A percentile compares a stretch with the other conserved stretches of the same genome.
These are phyloP conservation scores for Sonneratia caseolaris DNA, from an alignment of 345 rosid species.

Conservation along the genomic window DNA sequence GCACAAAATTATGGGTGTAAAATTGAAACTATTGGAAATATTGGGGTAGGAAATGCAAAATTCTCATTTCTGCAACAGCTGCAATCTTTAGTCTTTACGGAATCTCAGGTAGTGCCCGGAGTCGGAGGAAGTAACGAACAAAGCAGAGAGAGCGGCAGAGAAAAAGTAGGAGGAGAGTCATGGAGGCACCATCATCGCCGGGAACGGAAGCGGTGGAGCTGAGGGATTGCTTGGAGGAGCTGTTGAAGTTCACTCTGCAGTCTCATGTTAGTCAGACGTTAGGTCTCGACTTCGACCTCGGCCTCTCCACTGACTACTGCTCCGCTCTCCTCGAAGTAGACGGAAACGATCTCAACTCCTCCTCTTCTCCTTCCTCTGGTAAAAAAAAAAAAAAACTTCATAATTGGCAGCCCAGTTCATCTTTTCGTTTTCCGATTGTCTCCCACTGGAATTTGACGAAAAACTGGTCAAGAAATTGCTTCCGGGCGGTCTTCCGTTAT, in stretches of 20 bases:
- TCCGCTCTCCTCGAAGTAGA: slow-evolving; percentile 16
- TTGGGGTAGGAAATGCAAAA: too few relatives aligned
- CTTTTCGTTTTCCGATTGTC: not conserved
- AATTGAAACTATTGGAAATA: too few relatives aligned
- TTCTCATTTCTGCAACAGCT: too few relatives aligned
- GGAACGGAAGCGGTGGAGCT: slow-evolving; percentile 11
- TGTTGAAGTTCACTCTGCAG: slow-evolving; percentile 20
- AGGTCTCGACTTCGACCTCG: slow-evolving; percentile 11
- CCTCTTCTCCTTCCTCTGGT: slow-evolving; percentile 2
- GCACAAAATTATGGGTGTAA: too few relatives aligned
- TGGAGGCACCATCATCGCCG: slow-evolving; percentile 15
- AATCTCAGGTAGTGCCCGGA: not conserved
- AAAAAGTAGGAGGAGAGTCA: not conserved
- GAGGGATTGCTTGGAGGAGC: slow-evolving; percentile 17
- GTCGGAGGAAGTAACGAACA: not conserved
- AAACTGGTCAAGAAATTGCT: not conserved
- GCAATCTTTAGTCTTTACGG: too few relatives aligned
- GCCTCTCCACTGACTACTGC: slow-evolving; percentile 20
- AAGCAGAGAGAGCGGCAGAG: not conserved
- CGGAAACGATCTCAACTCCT: slow-evolving; percentile 4
- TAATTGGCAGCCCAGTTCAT: not conserved
- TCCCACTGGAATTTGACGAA: not conserved
- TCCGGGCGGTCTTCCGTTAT: too few relatives aligned
- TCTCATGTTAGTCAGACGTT: slow-evolving; percentile 10
- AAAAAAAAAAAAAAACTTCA: not conserved